Evolutionary conservation across 495 filamentous ascomycete genomes (phyloP), one percentile per base, ranked within the genome.

Genomic region (Penicillium daleae): DNA sequence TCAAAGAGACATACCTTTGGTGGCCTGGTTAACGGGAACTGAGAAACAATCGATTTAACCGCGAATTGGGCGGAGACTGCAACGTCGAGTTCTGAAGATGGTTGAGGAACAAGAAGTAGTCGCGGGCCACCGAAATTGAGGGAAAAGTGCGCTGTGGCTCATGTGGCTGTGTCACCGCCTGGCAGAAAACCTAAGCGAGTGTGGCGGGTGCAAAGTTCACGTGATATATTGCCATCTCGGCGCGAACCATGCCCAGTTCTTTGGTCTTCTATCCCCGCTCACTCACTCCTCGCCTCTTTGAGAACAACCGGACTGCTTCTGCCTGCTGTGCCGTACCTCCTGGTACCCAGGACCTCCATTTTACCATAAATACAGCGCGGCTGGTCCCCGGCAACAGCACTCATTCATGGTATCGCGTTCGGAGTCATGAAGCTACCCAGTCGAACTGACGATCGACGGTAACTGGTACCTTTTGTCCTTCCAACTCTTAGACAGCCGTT

Each of bases 21-120:
- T 62, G 49, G 59, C 71, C 68, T 68, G 61, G 61, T 64, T 67
- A 31, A 32, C 27, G 32, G 35, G 90, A 93, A 93, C 90, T 87
- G 90, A 93, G 90, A 88, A 82, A 88, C 91, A 93, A 93, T 93
- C 90, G 85, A 87, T 93, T 93, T 93, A 93, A 93, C 90, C 90
- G 90, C 86, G 70, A 76, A 76, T 83, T 87, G 83, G 79, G 87
- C 90, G 90, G 90, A 92, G 90, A 93, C 89, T 91, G 86, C 90
- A 81, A 87, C 88, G 83, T 89, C 88, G 80, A 87, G 87, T 90
- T 87, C 84, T 65, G 63, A 74, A 67, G 60, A 50, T 71, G 72
- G 70, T 69, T 66, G 64, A 64, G 63, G 66, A 73, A 62, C 51
- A 67, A 64, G 55, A 62, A 48, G 57, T 33, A 8, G 1, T 22